Evolutionary conservation across 176 grass and related monocot genomes (phyloP).

Genomic region (Carex cristatella): DNA sequence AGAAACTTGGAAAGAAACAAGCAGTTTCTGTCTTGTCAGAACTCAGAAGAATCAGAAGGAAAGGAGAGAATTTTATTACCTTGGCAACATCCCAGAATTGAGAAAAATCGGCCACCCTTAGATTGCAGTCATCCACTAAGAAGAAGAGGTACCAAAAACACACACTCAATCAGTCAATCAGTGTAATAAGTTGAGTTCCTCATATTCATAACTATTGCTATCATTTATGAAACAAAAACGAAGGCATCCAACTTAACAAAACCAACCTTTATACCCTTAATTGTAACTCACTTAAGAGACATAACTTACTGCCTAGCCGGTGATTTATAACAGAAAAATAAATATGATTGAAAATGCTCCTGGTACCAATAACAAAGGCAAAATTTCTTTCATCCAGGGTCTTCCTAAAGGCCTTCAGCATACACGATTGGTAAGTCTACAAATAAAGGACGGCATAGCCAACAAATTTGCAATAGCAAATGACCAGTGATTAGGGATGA

Average conservation of each 20-base stretch:
- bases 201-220: slow-evolving; percentile 31
- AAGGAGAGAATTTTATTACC: slow-evolving; percentile 62
- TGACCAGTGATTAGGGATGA: not conserved
- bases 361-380: slow-evolving; percentile 91
- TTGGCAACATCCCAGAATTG: slow-evolving; percentile 97
- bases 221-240: slow-evolving; percentile 42
- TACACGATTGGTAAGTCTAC: slow-evolving; percentile 76
- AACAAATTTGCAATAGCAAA: not conserved
- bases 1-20: too few species aligned
- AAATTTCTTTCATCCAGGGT: slow-evolving; percentile 89
- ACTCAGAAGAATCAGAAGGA: slow-evolving; percentile 17
- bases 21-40: not conserved
- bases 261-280: not conserved
- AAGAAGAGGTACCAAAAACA: slow-evolving; percentile 26
- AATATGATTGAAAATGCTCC: slow-evolving; percentile 19
- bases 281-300: too few species aligned
- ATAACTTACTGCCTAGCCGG: not conserved
- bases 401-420: slow-evolving; percentile 93
- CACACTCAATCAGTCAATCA: slow-evolving; percentile 61
- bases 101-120: slow-evolving; percentile 99
- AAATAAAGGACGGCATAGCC: slow-evolving; percentile 23
- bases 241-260: slow-evolving; percentile 43
- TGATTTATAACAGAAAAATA: not conserved
- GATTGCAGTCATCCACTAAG: slow-evolving; percentile 99
- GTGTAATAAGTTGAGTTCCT: slow-evolving; percentile 53